Evolutionary conservation across 2,329 filamentous ascomycete species (phyloP).

Genomic region (Xylariomycetidae sp.): DNA sequence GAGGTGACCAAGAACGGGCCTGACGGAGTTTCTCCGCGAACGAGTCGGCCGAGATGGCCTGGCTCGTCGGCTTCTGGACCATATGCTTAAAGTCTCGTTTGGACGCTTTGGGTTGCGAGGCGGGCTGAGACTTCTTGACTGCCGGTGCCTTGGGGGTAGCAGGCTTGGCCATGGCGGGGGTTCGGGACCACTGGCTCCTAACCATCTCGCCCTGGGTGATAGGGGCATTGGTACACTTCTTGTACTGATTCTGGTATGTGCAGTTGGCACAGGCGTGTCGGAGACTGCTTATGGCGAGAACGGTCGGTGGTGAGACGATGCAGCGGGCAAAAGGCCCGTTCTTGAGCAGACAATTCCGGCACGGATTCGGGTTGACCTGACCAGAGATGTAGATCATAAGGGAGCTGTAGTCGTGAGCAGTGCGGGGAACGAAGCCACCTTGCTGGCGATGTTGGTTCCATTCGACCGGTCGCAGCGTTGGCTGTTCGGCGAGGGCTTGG

Average conservation of each 20-base stretch:
- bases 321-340: constrained; percentile 24
- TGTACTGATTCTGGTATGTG: constrained; percentile 25
- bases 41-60: constrained; percentile 8
- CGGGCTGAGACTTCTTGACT: constrained; percentile 10
- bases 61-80: constrained; percentile 6
- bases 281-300: constrained; percentile 17
- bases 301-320: constrained; percentile 18
- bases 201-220: constrained; percentile 17
- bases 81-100: constrained; percentile 5
- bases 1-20: constrained; percentile 17
- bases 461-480: constrained; percentile 18
- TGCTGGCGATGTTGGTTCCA: constrained; percentile 23
- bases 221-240: constrained; percentile 22
- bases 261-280: constrained; percentile 25
- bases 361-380: constrained; percentile 23
- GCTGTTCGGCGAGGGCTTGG: constrained; percentile 15
- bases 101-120: neutral
- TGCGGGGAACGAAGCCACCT: constrained; percentile 21
- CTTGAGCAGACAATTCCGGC: constrained; percentile 19
- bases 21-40: constrained; percentile 21
- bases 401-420: constrained; percentile 19
- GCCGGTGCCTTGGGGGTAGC: constrained; percentile 2
- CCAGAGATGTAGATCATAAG: constrained; percentile 26
- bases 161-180: constrained; percentile 2
- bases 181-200: constrained; percentile 5